phyloP scores from a whole-genome alignment of 139 green algal species.

The Micromonas pusilla region DNA sequence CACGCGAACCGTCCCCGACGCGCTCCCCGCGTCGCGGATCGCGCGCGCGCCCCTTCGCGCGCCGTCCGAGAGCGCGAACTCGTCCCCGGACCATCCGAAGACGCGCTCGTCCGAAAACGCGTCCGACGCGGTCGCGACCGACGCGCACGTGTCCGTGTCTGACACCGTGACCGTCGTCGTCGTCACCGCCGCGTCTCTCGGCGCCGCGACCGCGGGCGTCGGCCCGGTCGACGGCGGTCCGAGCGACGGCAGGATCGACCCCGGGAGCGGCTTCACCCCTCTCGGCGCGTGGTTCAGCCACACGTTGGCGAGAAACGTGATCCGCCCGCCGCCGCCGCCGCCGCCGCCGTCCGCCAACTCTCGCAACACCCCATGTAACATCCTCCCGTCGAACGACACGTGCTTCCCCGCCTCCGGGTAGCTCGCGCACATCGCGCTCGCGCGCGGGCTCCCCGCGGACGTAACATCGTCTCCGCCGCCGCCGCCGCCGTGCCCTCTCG shows the following conservation, averaged over 20 bases:
- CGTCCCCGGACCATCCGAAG: neutral
- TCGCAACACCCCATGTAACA: neutral
- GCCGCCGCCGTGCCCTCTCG: neutral
- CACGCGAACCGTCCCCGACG: neutral
- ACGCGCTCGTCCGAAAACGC: neutral
- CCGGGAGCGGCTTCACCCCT: neutral
- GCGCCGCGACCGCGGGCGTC: too few relatives aligned
- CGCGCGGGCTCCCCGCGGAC: too few relatives aligned
- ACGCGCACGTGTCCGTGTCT: neutral
- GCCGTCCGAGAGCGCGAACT: neutral
- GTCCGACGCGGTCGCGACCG: too few relatives aligned
- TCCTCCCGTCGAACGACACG: slow-evolving; percentile 23
- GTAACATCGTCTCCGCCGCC: too few relatives aligned
- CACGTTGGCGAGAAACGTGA: slow-evolving; percentile 32
- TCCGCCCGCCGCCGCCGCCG: neutral
- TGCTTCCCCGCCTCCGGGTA: slow-evolving; percentile 15
- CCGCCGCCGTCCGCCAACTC: neutral
- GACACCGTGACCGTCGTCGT: neutral
- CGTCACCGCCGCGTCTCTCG: neutral
- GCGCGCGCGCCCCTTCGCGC: too few relatives aligned
- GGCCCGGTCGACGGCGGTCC: too few relatives aligned
- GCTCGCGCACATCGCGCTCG: neutral
- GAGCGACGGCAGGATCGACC: neutral
- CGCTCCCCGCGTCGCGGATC: too few relatives aligned
- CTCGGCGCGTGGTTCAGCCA: slow-evolving; percentile 27